Evolutionary conservation across 202 grass and related monocot species (phyloP), one percentile per base, ranked within the genome.

Genomic region (Panicum hallii): DNA sequence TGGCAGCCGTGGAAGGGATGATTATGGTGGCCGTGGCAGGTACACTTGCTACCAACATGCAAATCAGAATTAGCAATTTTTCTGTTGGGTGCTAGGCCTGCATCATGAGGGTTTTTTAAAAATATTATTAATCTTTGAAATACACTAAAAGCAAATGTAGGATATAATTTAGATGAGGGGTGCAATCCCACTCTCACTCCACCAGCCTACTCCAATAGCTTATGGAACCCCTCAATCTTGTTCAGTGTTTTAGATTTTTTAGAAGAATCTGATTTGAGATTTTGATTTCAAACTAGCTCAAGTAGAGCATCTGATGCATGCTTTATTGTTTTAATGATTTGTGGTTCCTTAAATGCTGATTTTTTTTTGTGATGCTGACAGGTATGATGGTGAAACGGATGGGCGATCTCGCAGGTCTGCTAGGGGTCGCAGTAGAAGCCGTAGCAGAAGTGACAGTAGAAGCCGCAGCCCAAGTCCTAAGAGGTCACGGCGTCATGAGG

Each of bases 401-500:
- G 84, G 72, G 49, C 65, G 30, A 30, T 79, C 82, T 52, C 84
- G 80, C 55, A 96, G 82, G 60, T 90, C 90, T 67, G 85, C 53
- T 53, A 86, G 82, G 82, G 85, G 89, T 54, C 91, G 87, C 58
- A 93, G 87, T 42, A 87, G 85, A 69, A 95, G 89, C 70, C 91
- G 81, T 71, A 94, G 87, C 68, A 89, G 82, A 34, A 90, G 90
- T 77, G 83, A 86, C 42, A 95, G 90, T 74, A 87, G 79, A 77
- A 92, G 87, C 63, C 75, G 82, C 32, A 92, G 90, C 84, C 84
- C 71, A 60, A 94, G 84, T 70, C 91, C 89, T 79, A 99, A 95
- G 87, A 78, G 75, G 49, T 74, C 79, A 80, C 89, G 79, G 0
- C 79, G 80, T 26, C 81, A 88, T 90, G 88, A 88, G 46, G 49